Percentiles rank a stretch among this genome's conserved stretches.
Evolutionary conservation across 768 basidiomycete genomes (phyloP).

Genomic region (Agaricus bisporus): DNA sequence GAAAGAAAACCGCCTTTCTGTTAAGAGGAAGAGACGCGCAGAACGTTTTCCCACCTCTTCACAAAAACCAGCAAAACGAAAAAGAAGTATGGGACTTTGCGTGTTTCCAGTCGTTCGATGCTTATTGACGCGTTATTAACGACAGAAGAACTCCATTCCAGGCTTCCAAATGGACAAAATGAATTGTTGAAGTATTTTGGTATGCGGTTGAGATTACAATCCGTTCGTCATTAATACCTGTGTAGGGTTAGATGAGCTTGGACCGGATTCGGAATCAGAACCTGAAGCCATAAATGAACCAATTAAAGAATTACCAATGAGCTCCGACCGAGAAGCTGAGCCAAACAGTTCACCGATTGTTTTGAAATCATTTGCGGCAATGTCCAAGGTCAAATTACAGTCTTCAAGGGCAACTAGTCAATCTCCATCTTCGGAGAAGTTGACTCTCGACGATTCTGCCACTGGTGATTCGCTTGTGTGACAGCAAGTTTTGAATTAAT

Average conservation of each 20-base stretch:
- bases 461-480: conserved; percentile 2
- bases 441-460: neutral
- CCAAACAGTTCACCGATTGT: neutral
- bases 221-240: neutral
- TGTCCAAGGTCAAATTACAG: neutral
- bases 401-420: neutral
- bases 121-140: neutral
- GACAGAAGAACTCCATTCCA: neutral
- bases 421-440: neutral
- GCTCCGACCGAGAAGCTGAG: conserved; percentile 3
- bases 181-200: conserved; percentile 3
- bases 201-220: neutral
- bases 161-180: neutral
- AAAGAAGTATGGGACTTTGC: conserved; percentile 5
- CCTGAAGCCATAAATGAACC: neutral
- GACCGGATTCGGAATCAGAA: conserved; percentile 6
- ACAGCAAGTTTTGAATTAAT: neutral
- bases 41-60: neutral
- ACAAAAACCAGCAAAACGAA: conserved; percentile 4
- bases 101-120: neutral
- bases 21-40: conserved; percentile 11
- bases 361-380: conserved; percentile 1
- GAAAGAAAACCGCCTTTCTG: conserved; percentile 17
- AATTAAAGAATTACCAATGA: neutral
- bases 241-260: neutral